Base-by-base conservation (phyloP, 140 eudicot species). In the Bidens hawaiensis region DNA sequence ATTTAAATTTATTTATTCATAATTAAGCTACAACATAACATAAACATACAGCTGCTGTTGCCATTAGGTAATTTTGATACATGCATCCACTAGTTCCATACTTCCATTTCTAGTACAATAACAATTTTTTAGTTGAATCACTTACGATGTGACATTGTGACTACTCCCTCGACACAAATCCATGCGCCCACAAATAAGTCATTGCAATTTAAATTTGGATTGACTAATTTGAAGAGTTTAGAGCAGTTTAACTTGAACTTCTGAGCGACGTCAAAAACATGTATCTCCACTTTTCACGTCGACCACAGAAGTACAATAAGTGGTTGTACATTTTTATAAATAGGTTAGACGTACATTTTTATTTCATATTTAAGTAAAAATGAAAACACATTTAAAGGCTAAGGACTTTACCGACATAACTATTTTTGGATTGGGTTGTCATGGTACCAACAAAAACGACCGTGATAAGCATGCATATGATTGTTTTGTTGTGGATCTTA, bases 241-340 rank as follows among this genome's bases (percentile, higher is more conserved):
- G 42, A 5, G 54, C 54, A 5, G 54, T 45, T 60, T 36, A 60
- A 0, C 55, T 70, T 60, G 63, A 2, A 48, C 22, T 16, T 70
- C 5, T 36, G 26, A 24, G 62, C 46, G 2, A 70, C 61, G 18
- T 34, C 69, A 22, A 34, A n/a, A 22, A 22, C 76, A 70, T 24
- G 76, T 70, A 28, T 70, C 76, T 49, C 76, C 76, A 61, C 69
- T 70, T 70, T 70, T 49, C 46, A 70, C 69, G 11, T 51, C 61
- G 28, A 70, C 6, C 13, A 70, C 76, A 70, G 61, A 49, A 34
- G 26, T 18, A 70, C 76, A 70, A 4, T 3, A 2, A 19, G 64
- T 56, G 25, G 15, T 12, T 11, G 5, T 2, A 17, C 17, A 13
- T 30, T 65, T 24, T 48, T n/a, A 12, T 12, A 28, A 15, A 30